Evolutionary conservation across 352 stramenopile genomes (phyloP), one percentile per base, ranked within the genome.

Genomic region (Phytophthora cajani): DNA sequence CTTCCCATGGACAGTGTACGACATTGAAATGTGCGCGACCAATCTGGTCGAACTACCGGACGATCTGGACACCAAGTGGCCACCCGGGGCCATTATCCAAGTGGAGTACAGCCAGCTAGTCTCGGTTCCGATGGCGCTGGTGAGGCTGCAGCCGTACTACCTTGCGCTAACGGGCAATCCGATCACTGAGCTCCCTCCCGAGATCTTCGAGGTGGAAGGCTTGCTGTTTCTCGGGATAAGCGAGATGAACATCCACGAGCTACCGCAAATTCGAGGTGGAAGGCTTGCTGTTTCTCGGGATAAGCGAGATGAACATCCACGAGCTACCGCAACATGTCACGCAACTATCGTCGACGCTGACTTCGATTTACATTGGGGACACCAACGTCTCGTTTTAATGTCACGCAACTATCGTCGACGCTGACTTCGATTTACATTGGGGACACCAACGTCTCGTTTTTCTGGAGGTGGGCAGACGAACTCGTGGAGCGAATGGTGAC

Each of bases 11-110:
- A 55, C 50, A 2, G 27, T 88, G 5, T 54, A 61, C 16, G 79
- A 87, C 42, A 64, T 89, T 32, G 72, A 85, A 49, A 63, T 89
- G 30, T 77, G 65, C 4, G 66, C 75, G 2, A 77, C 79, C 4
- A 89, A 87, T 55, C 58, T 86, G 11, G 5, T 16, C 9, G 47
- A 11, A 8, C 9, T 55, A 2, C 49, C 49, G 2, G 23, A 55
- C 12, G 49, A 55, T n/a, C 25, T 55, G 2, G 49, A 55, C 23
- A 25, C n/a, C 7, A 55, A 55, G 16, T 55, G 49, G 49, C 23
- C 3, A 5, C 6, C 7, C 17, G 12, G 17, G 3, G 42, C 12
- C 6, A 27, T 14, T 27, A 27, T 52, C 19, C 46, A 27, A 14
- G 2, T 52, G 3, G n/a, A 52, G 7, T 52, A 30, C 19, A 27